phyloP scores from a whole-genome alignment of 2,329 filamentous ascomycete species.

The Sarocladium brachiariae region DNA sequence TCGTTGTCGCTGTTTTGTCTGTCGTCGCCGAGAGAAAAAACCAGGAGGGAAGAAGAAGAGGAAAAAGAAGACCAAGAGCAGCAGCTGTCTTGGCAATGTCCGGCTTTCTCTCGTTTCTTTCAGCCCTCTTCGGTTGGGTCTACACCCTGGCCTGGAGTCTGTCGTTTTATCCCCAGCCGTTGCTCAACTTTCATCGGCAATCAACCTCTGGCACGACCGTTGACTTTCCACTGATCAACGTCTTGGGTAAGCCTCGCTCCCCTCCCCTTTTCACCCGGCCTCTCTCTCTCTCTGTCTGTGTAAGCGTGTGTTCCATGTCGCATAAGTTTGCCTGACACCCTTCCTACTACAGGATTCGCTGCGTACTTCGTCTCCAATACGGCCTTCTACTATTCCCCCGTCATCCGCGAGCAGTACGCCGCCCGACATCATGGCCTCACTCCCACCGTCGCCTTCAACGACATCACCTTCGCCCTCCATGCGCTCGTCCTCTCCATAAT shows the following conservation, averaged over 20 bases:
- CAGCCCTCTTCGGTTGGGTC: slow-evolving; percentile 63
- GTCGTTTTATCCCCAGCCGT: slow-evolving; percentile 87
- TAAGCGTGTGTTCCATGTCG: too few relatives aligned
- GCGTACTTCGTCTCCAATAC: slow-evolving; percentile 70
- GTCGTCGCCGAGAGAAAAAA: too few relatives aligned
- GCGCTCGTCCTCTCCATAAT: slow-evolving; percentile 66
- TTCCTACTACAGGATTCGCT: slow-evolving; percentile 58
- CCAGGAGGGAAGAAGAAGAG: too few relatives aligned
- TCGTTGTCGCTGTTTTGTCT: too few relatives aligned
- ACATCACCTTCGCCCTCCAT: slow-evolving; percentile 81
- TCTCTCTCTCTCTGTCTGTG: too few relatives aligned
- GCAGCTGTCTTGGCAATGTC: not conserved
- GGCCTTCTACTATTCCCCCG: slow-evolving; percentile 70
- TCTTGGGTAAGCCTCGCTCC: slow-evolving; percentile 44
- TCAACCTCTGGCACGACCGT: slow-evolving; percentile 80
- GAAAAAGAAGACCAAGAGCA: too few relatives aligned
- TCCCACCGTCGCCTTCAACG: slow-evolving; percentile 83
- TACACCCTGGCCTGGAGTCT: slow-evolving; percentile 74
- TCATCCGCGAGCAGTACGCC: slow-evolving; percentile 77
- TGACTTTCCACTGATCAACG: slow-evolving; percentile 77
- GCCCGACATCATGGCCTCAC: slow-evolving; percentile 66
- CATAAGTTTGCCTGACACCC: too few relatives aligned
- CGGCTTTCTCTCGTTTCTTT: slow-evolving; percentile 41
- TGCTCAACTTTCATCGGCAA: slow-evolving; percentile 69
- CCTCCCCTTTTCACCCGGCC: too few relatives aligned